Evolutionary conservation across 192 early-diverging fungal species (phyloP).

Genomic region (Entophlyctis luteolus): DNA sequence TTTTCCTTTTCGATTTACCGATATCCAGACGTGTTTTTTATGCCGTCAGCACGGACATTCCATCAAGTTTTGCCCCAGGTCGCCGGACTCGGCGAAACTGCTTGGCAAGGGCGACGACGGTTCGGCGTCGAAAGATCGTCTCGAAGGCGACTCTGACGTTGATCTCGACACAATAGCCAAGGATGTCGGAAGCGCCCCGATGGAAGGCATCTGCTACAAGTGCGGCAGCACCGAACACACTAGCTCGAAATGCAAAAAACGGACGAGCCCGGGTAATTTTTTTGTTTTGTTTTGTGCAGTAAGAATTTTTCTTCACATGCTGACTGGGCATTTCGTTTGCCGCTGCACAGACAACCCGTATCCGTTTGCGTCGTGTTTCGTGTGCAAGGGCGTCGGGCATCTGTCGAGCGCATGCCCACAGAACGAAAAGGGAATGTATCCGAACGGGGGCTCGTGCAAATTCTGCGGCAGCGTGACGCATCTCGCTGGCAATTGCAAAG

Average conservation of each 20-base stretch:
- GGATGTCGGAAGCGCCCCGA: slow-evolving; percentile 22
- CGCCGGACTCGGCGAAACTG: slow-evolving; percentile 12
- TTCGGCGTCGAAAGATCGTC: background rate
- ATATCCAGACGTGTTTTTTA: slow-evolving; percentile 68
- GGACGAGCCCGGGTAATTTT: slow-evolving; percentile 34
- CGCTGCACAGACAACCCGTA: slow-evolving; percentile 38
- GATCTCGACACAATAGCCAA: slow-evolving; percentile 10
- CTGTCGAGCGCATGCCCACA: slow-evolving; percentile 75
- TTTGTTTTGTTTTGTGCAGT: background rate
- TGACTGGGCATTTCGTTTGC: background rate
- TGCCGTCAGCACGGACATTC: slow-evolving; percentile 83
- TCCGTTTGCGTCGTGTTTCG: slow-evolving; percentile 81
- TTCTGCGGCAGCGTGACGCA: slow-evolving; percentile 87
- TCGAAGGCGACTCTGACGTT: background rate
- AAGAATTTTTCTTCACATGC: background rate
- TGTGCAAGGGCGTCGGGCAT: slow-evolving; percentile 82
- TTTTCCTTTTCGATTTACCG: background rate
- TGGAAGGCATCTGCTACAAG: slow-evolving; percentile 75
- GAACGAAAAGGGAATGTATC: slow-evolving; percentile 85
- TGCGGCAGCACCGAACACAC: slow-evolving; percentile 85
- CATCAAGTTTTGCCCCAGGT: slow-evolving; percentile 72
- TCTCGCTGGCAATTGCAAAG: slow-evolving; percentile 74
- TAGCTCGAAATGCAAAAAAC: slow-evolving; percentile 69
- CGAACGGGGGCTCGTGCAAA: slow-evolving; percentile 84
- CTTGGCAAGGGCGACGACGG: background rate